phyloP scores from a whole-genome alignment of 2,329 filamentous ascomycete genomes.

The Juglanconis juglandina region DNA sequence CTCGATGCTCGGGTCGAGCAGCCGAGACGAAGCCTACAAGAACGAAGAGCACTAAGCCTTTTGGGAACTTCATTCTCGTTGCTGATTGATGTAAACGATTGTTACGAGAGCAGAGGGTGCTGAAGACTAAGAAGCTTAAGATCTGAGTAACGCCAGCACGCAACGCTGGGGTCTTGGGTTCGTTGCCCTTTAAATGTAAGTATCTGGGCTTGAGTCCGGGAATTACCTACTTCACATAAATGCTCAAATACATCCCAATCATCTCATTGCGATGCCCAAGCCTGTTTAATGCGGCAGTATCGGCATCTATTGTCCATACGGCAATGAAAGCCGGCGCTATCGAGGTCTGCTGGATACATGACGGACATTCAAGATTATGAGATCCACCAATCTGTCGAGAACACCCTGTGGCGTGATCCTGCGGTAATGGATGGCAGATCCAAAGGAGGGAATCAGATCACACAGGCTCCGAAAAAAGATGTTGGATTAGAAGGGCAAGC shows the following conservation, averaged over 20 bases:
- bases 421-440: background rate
- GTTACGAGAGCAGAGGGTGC: background rate
- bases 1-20: background rate
- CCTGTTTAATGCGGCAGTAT: background rate
- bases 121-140: background rate
- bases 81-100: background rate
- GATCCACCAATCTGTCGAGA: slow-evolving; percentile 1
- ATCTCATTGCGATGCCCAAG: background rate
- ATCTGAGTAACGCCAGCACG: background rate
- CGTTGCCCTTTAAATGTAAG: no score
- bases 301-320: background rate
- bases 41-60: background rate
- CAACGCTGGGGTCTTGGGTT: background rate
- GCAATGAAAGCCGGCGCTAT: background rate
- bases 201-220: no score
- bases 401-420: background rate
- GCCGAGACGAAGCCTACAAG: background rate
- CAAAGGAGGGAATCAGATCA: background rate
- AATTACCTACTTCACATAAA: no score
- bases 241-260: no score
- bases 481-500: background rate
- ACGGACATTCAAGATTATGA: background rate
- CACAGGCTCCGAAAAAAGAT: background rate
- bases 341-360: background rate
- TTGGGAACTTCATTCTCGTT: background rate